Evolutionary conservation across 257 asterid genomes (phyloP).

Genomic region (Solanum lycopersicoides): DNA sequence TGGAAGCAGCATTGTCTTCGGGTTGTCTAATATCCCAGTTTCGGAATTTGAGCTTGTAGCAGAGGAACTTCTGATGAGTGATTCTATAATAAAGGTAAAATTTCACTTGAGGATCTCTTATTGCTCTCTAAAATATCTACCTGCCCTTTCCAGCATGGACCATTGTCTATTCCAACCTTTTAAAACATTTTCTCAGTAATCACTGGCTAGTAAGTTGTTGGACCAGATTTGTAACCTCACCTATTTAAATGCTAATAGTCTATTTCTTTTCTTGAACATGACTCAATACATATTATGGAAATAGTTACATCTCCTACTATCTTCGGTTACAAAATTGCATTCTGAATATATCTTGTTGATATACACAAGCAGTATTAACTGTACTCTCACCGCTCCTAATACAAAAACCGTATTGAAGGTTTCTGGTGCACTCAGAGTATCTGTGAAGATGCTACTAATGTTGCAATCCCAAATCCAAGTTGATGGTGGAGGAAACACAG

Average conservation of each 20-base stretch:
- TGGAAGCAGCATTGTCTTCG: slow-evolving; percentile 83
- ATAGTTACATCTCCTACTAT: not conserved
- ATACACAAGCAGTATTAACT: not conserved
- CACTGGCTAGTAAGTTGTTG: not conserved
- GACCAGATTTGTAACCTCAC: not conserved
- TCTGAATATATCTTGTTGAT: not conserved
- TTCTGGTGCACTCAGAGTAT: slow-evolving; percentile 84
- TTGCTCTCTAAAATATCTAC: not conserved
- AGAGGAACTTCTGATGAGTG: slow-evolving; percentile 94
- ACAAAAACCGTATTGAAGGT: slow-evolving; percentile 27
- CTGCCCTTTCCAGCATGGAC: not conserved
- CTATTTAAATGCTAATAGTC: not conserved
- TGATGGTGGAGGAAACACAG: slow-evolving; percentile 76
- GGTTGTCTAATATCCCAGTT: slow-evolving; percentile 74
- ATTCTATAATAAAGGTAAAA: slow-evolving; percentile 73
- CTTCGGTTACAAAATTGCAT: not conserved
- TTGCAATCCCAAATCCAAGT: slow-evolving; percentile 77
- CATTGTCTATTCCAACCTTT: not conserved
- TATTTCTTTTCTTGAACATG: not conserved
- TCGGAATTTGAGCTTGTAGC: slow-evolving; percentile 98
- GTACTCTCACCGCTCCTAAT: not conserved
- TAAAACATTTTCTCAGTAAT: not conserved
- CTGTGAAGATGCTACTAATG: slow-evolving; percentile 95
- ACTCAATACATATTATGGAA: not conserved
- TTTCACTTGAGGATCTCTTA: not conserved